Evolutionary conservation across 2,329 filamentous ascomycete genomes (phyloP).

Genomic region (Penicillium sp.): DNA sequence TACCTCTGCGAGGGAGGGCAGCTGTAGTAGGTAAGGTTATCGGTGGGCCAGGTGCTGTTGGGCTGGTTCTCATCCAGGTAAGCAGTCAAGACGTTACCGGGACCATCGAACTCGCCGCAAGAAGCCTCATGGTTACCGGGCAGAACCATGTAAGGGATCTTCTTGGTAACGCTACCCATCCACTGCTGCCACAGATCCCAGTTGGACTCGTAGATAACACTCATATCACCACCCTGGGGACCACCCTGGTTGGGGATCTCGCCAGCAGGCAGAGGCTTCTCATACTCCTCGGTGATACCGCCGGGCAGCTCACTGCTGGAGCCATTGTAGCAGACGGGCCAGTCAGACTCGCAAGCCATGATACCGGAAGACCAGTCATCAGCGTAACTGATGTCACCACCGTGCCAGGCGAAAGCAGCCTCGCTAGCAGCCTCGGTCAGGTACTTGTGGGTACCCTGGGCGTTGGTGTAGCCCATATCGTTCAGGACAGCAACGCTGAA

Average conservation of each 20-base stretch:
- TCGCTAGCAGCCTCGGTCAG: constrained; percentile 44
- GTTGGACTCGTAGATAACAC: constrained; percentile 52
- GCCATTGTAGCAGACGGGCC: constrained; percentile 56
- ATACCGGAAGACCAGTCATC: constrained; percentile 56
- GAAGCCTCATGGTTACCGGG: constrained; percentile 54
- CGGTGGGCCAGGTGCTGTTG: constrained; percentile 43
- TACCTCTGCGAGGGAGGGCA: constrained; percentile 53
- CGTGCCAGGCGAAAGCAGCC: constrained; percentile 54
- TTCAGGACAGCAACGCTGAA: constrained; percentile 52
- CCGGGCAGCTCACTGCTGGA: constrained; percentile 44
- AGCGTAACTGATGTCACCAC: constrained; percentile 53
- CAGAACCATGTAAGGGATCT: constrained; percentile 52
- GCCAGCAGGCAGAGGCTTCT: constrained; percentile 47
- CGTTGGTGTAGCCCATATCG: constrained; percentile 58
- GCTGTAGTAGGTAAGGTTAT: constrained; percentile 51
- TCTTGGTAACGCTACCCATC: constrained; percentile 44
- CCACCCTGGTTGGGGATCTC: constrained; percentile 49
- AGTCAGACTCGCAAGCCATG: constrained; percentile 48
- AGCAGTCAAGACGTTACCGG: constrained; percentile 46
- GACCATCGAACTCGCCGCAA: constrained; percentile 52
- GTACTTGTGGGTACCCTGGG: constrained; percentile 49
- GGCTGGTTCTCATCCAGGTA: constrained; percentile 47
- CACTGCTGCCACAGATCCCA: constrained; percentile 56
- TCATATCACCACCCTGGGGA: constrained; percentile 51
- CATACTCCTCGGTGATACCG: constrained; percentile 42